Conservation (phyloP, 768 basidiomycete species). For the Gymnopilus dilepis region DNA sequence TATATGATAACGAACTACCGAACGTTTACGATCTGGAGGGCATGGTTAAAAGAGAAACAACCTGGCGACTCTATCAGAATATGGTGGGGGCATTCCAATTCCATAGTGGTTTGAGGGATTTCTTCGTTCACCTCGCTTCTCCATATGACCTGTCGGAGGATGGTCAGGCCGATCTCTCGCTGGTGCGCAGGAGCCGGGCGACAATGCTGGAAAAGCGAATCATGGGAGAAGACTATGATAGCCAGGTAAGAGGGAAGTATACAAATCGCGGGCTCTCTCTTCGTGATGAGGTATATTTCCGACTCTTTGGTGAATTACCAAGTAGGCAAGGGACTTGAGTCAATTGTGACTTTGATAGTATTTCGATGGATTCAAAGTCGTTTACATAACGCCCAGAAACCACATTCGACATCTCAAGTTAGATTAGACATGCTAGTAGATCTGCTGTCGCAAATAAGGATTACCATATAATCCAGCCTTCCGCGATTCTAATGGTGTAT, state of each 20-base stretch:
- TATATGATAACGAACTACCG: not conserved
- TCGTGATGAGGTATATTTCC: not conserved
- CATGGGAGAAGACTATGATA: not conserved
- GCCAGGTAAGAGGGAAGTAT: not conserved
- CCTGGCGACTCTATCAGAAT: not conserved
- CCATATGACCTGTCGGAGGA: not conserved
- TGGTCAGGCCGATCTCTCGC: not conserved
- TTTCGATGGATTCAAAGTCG: no score
- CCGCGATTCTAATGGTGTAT: no score
- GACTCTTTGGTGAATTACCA: no score
- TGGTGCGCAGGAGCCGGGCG: not conserved
- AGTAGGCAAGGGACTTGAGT: no score
- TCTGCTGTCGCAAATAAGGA: no score
- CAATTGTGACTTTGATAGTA: no score
- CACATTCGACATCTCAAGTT: no score
- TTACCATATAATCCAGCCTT: no score
- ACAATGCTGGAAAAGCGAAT: not conserved
- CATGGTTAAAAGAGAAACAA: not conserved
- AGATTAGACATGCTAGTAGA: no score
- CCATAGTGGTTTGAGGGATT: not conserved
- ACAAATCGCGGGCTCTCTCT: not conserved
- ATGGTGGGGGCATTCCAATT: not conserved
- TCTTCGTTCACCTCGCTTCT: not conserved
- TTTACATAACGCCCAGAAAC: no score
- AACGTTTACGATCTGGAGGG: not conserved